Conservation (phyloP, 1,139 yeast species). For the Diutina mesorugosa region DNA sequence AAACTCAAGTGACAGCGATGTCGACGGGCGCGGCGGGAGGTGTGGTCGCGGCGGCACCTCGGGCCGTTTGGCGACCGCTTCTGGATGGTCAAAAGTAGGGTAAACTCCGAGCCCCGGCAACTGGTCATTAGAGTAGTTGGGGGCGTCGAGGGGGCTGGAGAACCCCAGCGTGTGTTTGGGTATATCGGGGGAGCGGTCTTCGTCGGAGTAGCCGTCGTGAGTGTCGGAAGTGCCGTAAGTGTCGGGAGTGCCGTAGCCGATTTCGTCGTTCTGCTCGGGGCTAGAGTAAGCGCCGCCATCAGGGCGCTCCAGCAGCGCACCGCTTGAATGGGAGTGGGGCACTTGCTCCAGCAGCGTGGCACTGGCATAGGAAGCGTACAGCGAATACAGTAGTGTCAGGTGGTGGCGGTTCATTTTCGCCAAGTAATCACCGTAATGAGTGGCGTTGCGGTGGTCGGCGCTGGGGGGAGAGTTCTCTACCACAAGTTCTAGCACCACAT, state of each 20-base stretch:
- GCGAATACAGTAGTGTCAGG: background rate
- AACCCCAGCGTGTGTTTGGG: background rate
- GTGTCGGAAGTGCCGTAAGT: background rate
- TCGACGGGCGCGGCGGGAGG: background rate
- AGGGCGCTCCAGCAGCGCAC: background rate
- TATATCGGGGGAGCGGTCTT: background rate
- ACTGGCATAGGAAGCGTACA: background rate
- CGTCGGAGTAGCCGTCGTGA: background rate
- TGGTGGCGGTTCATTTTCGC: background rate
- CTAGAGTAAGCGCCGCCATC: background rate
- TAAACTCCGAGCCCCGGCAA: background rate
- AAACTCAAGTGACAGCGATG: background rate
- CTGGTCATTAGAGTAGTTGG: background rate
- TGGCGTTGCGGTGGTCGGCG: background rate
- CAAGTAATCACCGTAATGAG: background rate
- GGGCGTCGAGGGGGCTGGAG: background rate
- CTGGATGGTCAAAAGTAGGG: background rate
- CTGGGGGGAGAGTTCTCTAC: background rate
- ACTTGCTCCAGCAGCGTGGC: background rate
- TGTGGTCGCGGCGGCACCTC: background rate
- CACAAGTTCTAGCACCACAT: background rate
- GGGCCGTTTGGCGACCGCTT: background rate
- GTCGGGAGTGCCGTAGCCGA: background rate
- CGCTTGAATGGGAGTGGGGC: background rate
- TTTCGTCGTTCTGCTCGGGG: background rate